A percentile compares a stretch with the other conserved stretches of the same genome.
phyloP scores from a whole-genome alignment of 225 moss, liverwort and hornwort species.

The Polytrichum commune region DNA sequence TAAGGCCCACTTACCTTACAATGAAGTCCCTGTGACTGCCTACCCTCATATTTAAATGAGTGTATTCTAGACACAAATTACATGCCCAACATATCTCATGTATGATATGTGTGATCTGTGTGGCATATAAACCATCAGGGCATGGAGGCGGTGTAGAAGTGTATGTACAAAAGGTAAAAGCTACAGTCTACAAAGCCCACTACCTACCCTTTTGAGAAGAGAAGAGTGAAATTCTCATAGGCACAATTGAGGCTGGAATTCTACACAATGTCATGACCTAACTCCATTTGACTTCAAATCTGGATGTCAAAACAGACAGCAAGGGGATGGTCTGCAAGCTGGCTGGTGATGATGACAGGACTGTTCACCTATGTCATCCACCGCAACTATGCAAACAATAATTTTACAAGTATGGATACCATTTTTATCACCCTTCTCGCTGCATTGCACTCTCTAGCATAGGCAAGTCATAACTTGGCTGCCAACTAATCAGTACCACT shows the following conservation, averaged over 20 bases:
- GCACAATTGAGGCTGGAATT: not conserved
- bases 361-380: slow-evolving; percentile 24
- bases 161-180: not conserved
- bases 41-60: too few relatives aligned
- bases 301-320: slow-evolving; percentile 12
- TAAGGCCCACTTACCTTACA: too few relatives aligned
- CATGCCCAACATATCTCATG: too few relatives aligned
- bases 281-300: too few relatives aligned
- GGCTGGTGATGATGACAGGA: slow-evolving; percentile 24
- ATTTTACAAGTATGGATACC: too few relatives aligned
- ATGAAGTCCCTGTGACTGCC: too few relatives aligned
- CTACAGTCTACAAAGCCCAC: not conserved
- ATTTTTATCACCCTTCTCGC: not conserved
- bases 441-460: not conserved
- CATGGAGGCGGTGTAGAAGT: not conserved
- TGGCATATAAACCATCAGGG: not conserved
- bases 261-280: not conserved
- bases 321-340: slow-evolving; percentile 43
- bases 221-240: not conserved
- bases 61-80: too few relatives aligned
- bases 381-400: slow-evolving; percentile 13
- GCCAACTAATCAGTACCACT: not conserved
- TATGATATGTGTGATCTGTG: too few relatives aligned
- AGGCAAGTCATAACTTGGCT: not conserved
- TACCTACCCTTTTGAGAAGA: not conserved